phyloP scores from a whole-genome alignment of 179 eudicot genomes.

The Nepenthes alata region DNA sequence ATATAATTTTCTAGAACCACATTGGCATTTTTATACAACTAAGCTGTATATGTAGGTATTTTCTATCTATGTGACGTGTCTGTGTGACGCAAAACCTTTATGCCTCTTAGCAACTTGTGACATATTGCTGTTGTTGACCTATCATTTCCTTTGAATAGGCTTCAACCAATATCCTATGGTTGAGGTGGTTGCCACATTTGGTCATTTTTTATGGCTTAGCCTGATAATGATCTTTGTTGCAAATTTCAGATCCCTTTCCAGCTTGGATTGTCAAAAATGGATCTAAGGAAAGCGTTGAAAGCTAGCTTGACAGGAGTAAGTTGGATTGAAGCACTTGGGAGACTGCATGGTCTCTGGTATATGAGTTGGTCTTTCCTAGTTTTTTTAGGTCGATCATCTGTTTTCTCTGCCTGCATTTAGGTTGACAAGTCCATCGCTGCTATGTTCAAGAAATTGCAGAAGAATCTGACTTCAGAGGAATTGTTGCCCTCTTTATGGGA shows the following conservation, averaged over 20 bases:
- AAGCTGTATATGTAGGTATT: too few relatives aligned
- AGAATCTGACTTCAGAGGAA: constrained; percentile 81
- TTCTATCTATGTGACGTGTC: too few relatives aligned
- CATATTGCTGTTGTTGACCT: too few relatives aligned
- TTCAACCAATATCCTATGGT: too few relatives aligned
- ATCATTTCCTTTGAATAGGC: too few relatives aligned
- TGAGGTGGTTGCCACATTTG: too few relatives aligned
- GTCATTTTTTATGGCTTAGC: too few relatives aligned
- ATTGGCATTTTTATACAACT: too few relatives aligned
- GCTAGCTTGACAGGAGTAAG: constrained; percentile 86
- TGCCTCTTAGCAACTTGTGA: too few relatives aligned
- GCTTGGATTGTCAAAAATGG: constrained; percentile 73
- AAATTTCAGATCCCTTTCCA: constrained; percentile 71
- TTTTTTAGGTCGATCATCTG: background rate
- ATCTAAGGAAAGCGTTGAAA: constrained; percentile 84
- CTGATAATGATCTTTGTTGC: constrained; percentile 6
- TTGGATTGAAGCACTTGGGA: background rate
- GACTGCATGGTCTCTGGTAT: background rate
- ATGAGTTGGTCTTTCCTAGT: background rate
- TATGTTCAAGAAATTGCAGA: constrained; percentile 83
- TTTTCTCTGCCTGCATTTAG: constrained; percentile 17
- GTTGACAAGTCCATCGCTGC: constrained; percentile 70
- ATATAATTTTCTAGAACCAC: too few relatives aligned
- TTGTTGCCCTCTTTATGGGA: constrained; percentile 89
- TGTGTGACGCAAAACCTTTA: too few relatives aligned